These are phyloP conservation scores for Aspergillus texensis DNA, from an alignment of 2,329 filamentous ascomycete species.

Conservation along the genomic window DNA sequence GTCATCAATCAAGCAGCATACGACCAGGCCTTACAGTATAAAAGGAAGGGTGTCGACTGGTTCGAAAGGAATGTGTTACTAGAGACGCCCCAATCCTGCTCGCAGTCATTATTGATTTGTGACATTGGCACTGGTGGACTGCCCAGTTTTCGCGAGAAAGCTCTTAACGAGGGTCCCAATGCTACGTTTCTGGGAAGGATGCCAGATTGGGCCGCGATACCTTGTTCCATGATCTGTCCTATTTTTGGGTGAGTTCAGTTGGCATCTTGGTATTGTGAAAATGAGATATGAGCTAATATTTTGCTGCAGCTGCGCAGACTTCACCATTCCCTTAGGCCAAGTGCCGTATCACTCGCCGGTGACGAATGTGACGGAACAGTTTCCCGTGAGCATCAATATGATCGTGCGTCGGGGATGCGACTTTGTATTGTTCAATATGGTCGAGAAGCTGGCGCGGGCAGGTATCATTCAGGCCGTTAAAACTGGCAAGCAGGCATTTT, in stretches of 20 bases:
- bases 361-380: conserved; percentile 7
- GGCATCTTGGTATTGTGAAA: background rate
- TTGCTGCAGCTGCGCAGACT: conserved; percentile 10
- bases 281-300: background rate
- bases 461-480: conserved; percentile 12
- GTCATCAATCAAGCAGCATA: conserved; percentile 7
- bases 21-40: background rate
- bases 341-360: conserved; percentile 12
- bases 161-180: conserved; percentile 15
- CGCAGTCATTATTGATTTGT: conserved; percentile 31
- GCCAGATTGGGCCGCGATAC: conserved; percentile 2
- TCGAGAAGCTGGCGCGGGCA: conserved; percentile 12
- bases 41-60: conserved; percentile 18
- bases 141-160: conserved; percentile 17
- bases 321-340: conserved; percentile 17
- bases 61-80: conserved; percentile 31
- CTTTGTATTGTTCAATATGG: conserved; percentile 17
- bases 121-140: conserved; percentile 26
- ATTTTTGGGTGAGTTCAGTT: conserved; percentile 14
- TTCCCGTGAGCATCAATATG: conserved; percentile 14
- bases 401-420: conserved; percentile 19
- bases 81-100: conserved; percentile 26
- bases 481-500: conserved; percentile 13
- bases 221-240: conserved; percentile 13
- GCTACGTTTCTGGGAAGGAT: conserved; percentile 11